Percentiles rank a stretch among this genome's conserved stretches.
Conservation (phyloP, 148 eudicot genomes). For the Heliosperma pusillum region DNA sequence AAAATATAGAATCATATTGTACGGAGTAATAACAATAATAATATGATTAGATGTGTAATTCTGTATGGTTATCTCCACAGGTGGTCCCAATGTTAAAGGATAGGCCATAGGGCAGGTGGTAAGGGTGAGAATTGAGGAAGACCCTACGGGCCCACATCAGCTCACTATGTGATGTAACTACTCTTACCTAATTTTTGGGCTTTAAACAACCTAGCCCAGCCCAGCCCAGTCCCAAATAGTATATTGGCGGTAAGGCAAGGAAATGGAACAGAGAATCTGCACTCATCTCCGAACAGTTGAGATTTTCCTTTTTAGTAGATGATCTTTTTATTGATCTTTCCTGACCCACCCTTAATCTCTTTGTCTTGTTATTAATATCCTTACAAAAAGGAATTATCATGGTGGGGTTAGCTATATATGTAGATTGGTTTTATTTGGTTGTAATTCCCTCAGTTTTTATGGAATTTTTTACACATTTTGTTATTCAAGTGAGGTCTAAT, state of each 20-base stretch:
- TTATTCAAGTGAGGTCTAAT: too few species aligned
- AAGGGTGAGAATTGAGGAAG: slow-evolving; percentile 7
- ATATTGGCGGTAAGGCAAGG: too few species aligned
- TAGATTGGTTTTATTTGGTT: neutral
- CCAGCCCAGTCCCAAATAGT: neutral
- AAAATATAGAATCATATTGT: neutral
- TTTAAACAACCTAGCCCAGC: neutral
- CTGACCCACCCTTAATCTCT: neutral
- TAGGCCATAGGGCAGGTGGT: slow-evolving; percentile 16
- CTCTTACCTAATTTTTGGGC: neutral
- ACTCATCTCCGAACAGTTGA: neutral
- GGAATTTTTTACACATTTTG: neutral
- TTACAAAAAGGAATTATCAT: neutral
- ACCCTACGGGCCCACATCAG: neutral
- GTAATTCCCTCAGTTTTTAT: neutral
- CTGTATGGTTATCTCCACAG: slow-evolving; percentile 9
- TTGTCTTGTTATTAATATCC: neutral
- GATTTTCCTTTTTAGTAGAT: neutral
- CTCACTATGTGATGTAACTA: neutral
- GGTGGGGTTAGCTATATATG: neutral
- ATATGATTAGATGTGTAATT: neutral
- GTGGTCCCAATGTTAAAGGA: slow-evolving; percentile 25
- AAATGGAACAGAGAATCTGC: too few species aligned
- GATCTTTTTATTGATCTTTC: neutral
- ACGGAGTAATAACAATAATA: neutral